Evolutionary conservation across 2,329 filamentous ascomycete species (phyloP), one percentile per base, ranked within the genome.

Genomic region (Alternaria conjuncta): DNA sequence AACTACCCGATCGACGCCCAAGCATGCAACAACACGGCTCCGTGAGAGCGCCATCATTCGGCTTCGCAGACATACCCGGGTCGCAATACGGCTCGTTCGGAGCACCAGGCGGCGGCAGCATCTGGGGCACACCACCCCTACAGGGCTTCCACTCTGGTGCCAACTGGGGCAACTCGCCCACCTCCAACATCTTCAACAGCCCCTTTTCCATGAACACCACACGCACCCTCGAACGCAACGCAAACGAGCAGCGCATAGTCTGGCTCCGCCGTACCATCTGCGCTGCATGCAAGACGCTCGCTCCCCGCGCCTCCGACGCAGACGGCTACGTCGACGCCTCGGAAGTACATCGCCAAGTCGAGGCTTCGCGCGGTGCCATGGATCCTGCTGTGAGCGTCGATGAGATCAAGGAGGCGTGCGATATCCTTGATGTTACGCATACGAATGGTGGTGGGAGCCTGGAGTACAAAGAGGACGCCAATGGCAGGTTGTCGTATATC

Each of bases 391-490:
- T 84, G 78, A 84, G 68, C 79, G 88, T 84, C 74, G 85, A 84
- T 25, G 94, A 97, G 73, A 85, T 98, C 71, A 85, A 95, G 43
- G 89, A 92, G 61, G 90, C 96, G 62, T 96, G 92, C 78, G 95
- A 98, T 73, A 97, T 95, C 1, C 93, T 97, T 77, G 96, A 96
- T 61, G 96, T 91, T 72, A 78, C 84, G 3, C 88, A 90, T 63
- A 98, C 64, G 25, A 77, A 98, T 73, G 96, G 96, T 49, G 95
- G 95, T 47, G 96, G 96, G n/a, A 90, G 87, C 25, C 96, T 99
- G 75, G 89, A 92, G 32, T 85, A 92, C 66, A 87, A 86, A 64
- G 84, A 86, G 43, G 86, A 6, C 4, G 20, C 88, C 53, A 83
- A 80, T 5, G 75, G 75, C 8, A 71, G 70, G 15, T 75, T 81